Evolutionary conservation across 2,329 filamentous ascomycete species (phyloP).

Genomic region (Akanthomyces muscarius): DNA sequence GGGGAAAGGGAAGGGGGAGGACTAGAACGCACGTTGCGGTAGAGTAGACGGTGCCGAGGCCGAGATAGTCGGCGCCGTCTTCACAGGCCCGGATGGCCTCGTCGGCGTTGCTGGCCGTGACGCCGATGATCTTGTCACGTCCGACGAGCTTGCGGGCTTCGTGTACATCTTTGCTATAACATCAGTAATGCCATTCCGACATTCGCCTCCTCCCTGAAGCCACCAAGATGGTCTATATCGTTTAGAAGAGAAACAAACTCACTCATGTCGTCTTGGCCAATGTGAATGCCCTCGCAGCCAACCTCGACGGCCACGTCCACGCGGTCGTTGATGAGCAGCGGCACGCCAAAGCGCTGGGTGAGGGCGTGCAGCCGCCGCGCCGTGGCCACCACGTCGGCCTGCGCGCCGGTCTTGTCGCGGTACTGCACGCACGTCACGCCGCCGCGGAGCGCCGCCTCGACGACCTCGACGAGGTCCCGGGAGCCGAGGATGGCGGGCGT

Average conservation of each 20-base stretch:
- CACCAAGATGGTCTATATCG: neutral
- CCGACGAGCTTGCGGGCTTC: constrained; percentile 70
- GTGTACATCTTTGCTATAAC: constrained; percentile 22
- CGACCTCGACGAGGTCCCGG: constrained; percentile 66
- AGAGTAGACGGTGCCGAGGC: constrained; percentile 84
- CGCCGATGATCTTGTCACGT: constrained; percentile 75
- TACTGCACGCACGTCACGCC: constrained; percentile 87
- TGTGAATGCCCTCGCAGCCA: constrained; percentile 85
- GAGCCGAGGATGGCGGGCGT: constrained; percentile 77
- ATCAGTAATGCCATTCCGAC: neutral
- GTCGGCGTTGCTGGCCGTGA: constrained; percentile 71
- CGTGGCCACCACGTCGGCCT: constrained; percentile 63
- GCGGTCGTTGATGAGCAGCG: constrained; percentile 88
- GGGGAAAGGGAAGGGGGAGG: constrained; percentile 9
- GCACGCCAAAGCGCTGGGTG: constrained; percentile 64
- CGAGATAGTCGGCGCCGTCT: constrained; percentile 83
- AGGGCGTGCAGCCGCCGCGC: constrained; percentile 68
- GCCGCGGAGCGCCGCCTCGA: constrained; percentile 70
- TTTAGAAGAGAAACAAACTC: constrained; percentile 26
- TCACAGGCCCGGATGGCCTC: constrained; percentile 70
- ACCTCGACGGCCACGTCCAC: constrained; percentile 84
- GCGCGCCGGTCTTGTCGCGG: constrained; percentile 81
- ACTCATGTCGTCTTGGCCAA: constrained; percentile 93
- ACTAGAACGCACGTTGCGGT: constrained; percentile 63
- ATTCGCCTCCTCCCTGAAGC: too few relatives aligned